These are phyloP conservation scores for Bifiguratus adelaidae DNA, from an alignment of 192 early-diverging fungal species.

Conservation along the genomic window DNA sequence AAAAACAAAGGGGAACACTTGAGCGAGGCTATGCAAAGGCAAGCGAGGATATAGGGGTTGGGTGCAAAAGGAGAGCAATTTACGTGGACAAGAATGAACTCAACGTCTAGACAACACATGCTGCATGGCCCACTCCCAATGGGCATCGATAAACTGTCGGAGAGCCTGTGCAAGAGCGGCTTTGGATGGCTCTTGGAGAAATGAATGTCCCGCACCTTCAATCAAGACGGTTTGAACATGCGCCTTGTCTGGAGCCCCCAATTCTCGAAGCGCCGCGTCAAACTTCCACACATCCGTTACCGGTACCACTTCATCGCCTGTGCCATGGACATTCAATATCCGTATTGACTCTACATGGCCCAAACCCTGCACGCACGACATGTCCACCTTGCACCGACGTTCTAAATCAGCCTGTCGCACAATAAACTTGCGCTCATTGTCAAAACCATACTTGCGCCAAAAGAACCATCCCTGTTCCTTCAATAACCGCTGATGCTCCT, in stretches of 20 bases:
- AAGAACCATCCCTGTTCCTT: slow-evolving; percentile 26
- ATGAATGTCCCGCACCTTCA: slow-evolving; percentile 7
- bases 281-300: slow-evolving; percentile 29
- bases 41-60: no score
- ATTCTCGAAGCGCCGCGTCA: slow-evolving; percentile 17
- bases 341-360: slow-evolving; percentile 8
- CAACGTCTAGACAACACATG: no score
- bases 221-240: slow-evolving; percentile 3
- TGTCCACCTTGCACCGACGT: slow-evolving; percentile 19
- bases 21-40: no score
- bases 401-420: slow-evolving; percentile 18
- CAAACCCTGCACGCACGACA: slow-evolving; percentile 27
- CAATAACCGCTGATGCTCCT: slow-evolving; percentile 22
- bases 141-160: no score
- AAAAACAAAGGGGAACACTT: no score
- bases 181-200: no score
- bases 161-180: no score
- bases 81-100: no score
- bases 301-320: slow-evolving; percentile 30
- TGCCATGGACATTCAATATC: slow-evolving; percentile 37
- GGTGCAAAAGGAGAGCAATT: no score
- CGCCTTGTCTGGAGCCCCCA: not conserved
- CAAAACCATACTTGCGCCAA: slow-evolving; percentile 28
- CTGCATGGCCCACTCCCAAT: no score
- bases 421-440: slow-evolving; percentile 7